Percentiles rank a stretch among this genome's conserved stretches.
These are phyloP conservation scores for Jatropha multifida DNA, from an alignment of 441 rosid species.

Conservation along the genomic window DNA sequence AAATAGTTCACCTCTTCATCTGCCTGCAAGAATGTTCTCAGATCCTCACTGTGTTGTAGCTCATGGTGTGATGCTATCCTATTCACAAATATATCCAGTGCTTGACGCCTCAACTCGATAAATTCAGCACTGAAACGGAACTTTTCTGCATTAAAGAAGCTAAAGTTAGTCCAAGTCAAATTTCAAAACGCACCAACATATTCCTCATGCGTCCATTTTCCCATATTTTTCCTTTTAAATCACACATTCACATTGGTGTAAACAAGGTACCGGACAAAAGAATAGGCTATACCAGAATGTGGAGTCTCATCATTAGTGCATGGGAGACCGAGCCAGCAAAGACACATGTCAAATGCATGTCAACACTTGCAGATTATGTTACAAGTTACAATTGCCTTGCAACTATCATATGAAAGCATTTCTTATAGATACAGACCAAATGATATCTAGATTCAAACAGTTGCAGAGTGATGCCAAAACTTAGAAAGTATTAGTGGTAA, in stretches of 20 bases:
- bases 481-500: not conserved
- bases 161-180: not conserved
- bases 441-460: not conserved
- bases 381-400: not conserved
- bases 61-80: slow-evolving; percentile 87
- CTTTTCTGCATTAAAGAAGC: slow-evolving; percentile 62
- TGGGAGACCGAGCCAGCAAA: not conserved
- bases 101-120: slow-evolving; percentile 97
- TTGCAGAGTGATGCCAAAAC: not conserved
- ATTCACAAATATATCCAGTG: slow-evolving; percentile 82
- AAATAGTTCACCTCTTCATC: slow-evolving; percentile 79
- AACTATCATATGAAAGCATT: not conserved
- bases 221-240: not conserved
- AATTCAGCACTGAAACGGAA: slow-evolving; percentile 98
- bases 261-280: not conserved
- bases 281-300: not conserved
- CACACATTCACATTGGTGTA: not conserved
- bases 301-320: not conserved
- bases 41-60: slow-evolving; percentile 93
- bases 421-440: not conserved
- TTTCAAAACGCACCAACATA: not conserved
- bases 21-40: slow-evolving; percentile 94
- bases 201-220: not conserved
- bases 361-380: not conserved
- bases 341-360: not conserved